Evolutionary conservation across 176 grass and related monocot genomes (phyloP).

Genomic region (Oryza rufipogon): DNA sequence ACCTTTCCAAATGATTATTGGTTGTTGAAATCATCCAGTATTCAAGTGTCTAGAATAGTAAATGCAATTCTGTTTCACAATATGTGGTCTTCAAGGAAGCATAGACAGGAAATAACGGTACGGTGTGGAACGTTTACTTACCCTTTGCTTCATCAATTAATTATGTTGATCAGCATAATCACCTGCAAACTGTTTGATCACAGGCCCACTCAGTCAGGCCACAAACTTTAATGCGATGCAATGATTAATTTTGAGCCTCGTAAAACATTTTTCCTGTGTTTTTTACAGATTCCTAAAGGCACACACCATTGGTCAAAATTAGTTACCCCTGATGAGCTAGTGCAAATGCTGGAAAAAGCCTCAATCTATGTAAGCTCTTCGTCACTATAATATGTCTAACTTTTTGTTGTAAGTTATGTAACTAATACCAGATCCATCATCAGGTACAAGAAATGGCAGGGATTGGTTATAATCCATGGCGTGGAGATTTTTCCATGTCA

Average conservation of each 20-base stretch:
- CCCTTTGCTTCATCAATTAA: neutral
- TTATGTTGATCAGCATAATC: neutral
- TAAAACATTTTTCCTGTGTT: constrained; percentile 35
- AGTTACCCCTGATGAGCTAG: constrained; percentile 76
- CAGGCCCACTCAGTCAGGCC: neutral
- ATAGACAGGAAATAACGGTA: too few relatives aligned
- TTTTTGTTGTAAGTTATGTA: neutral
- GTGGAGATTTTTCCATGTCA: constrained; percentile 64
- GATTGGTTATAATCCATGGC: constrained; percentile 75
- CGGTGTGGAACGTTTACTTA: neutral
- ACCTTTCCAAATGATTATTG: too few relatives aligned
- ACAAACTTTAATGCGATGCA: neutral
- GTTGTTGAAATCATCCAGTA: too few relatives aligned
- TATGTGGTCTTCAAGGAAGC: too few relatives aligned
- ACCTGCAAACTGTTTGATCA: constrained; percentile 6
- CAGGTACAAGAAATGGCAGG: constrained; percentile 95
- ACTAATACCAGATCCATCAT: constrained; percentile 31
- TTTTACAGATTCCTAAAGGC: constrained; percentile 79
- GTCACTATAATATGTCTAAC: neutral
- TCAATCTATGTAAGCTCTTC: constrained; percentile 65
- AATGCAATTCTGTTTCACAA: too few relatives aligned
- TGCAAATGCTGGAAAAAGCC: constrained; percentile 64
- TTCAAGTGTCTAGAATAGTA: too few relatives aligned
- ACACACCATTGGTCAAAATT: constrained; percentile 96
- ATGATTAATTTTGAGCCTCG: neutral